These are phyloP conservation scores for Chlamydomonas schloesseri DNA, from an alignment of 139 green algal species.

Conservation along the genomic window DNA sequence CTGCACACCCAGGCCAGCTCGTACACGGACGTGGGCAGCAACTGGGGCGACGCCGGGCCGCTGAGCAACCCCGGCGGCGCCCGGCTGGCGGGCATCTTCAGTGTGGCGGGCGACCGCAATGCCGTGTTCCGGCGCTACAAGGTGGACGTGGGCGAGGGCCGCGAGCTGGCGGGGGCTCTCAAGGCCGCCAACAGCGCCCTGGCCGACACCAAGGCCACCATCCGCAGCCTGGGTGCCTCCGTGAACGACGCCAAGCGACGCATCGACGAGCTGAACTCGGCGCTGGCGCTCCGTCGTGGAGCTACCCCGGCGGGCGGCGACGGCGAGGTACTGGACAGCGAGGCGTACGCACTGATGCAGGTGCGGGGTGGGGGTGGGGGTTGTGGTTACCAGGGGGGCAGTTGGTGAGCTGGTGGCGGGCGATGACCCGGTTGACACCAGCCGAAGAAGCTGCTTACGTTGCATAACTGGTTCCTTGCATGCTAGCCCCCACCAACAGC, in stretches of 20 bases:
- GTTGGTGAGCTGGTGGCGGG: no score
- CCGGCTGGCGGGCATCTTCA: neutral
- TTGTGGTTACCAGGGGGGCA: no score
- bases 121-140: conserved; percentile 59
- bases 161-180: conserved; percentile 42
- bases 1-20: neutral
- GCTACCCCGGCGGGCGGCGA: conserved; percentile 4
- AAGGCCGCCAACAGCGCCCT: conserved; percentile 57
- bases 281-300: neutral
- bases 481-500: no score
- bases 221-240: conserved; percentile 48
- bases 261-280: conserved; percentile 64
- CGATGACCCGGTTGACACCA: no score
- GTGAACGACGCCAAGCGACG: conserved; percentile 69
- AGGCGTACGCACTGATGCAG: conserved; percentile 65
- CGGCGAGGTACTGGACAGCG: conserved; percentile 61
- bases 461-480: no score
- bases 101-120: conserved; percentile 47
- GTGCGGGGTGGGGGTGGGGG: neutral
- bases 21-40: conserved; percentile 3
- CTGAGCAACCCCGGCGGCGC: neutral
- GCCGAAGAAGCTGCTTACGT: no score
- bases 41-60: neutral
- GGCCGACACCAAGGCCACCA: conserved; percentile 48
- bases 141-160: conserved; percentile 55